These are phyloP conservation scores for Arthrobotrys sphaeroides DNA, from an alignment of 2,329 filamentous ascomycete genomes.

Conservation along the genomic window DNA sequence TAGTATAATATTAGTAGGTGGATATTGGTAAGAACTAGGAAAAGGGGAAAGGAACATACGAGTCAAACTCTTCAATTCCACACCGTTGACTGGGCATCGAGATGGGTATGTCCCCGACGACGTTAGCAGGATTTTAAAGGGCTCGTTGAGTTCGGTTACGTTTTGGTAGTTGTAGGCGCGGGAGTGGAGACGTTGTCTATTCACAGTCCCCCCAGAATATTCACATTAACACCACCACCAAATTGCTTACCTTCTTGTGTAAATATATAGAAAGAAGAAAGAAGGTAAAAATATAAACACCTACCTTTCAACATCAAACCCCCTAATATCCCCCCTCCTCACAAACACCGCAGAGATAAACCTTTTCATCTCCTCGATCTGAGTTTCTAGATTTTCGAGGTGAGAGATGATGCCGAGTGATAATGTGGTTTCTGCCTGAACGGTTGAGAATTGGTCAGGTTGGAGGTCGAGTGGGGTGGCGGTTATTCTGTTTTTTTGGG, in stretches of 20 bases:
- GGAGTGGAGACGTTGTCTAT: constrained; percentile 55
- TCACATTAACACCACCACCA: background rate
- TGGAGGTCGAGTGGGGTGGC: background rate
- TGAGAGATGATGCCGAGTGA: constrained; percentile 55
- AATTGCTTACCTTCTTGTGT: too few species aligned
- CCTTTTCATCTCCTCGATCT: constrained; percentile 55
- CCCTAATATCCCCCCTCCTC: constrained; percentile 43
- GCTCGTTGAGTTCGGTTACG: constrained; percentile 56
- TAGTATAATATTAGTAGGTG: background rate
- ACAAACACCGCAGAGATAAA: constrained; percentile 55
- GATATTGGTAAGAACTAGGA: too few species aligned
- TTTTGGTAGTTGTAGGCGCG: constrained; percentile 55
- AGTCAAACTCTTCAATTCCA: constrained; percentile 52
- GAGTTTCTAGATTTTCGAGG: constrained; percentile 55
- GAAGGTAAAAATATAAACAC: background rate
- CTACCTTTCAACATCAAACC: constrained; percentile 34
- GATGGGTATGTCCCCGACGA: constrained; percentile 53
- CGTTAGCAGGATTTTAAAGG: constrained; percentile 54
- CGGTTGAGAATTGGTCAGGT: constrained; percentile 48
- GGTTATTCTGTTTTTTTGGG: too few species aligned
- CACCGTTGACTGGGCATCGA: constrained; percentile 53
- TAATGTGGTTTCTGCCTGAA: constrained; percentile 56
- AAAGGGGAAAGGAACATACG: constrained; percentile 48
- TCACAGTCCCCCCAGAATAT: background rate
- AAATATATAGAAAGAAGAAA: background rate